Evolutionary conservation across 768 basidiomycete genomes (phyloP), one percentile per base, ranked within the genome.

Genomic region (Agaricus subrufescens): DNA sequence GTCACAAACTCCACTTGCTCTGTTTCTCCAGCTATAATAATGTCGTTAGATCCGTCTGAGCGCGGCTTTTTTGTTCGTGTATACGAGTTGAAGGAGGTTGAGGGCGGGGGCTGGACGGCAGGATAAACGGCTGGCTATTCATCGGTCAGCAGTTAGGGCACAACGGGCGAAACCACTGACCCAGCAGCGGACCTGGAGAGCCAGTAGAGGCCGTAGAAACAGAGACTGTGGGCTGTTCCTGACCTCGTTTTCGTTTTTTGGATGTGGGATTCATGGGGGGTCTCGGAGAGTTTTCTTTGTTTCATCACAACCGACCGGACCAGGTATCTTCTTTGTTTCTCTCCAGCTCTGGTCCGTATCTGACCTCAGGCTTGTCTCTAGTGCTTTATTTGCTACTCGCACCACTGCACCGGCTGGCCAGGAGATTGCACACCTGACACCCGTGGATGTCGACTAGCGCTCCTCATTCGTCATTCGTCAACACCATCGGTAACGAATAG

Each of bases 21-120:
- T n/a, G 90, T 89, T 73, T 96, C 94, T 4, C 89, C 95, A 0
- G 84, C 90, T 25, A 96, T 75, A 12, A 91, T 62, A 9, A 79
- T 63, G n/a, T 73, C 65, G 38, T 66, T 62, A 30, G 65, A 64
- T 5, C 61, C 67, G 37, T 70, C 67, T 47, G 68, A 63, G 48
- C 66, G 61, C 54, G 67, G 62, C 60, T 69, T 76, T 50, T 79
- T 82, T 19, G 19, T 19, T 44, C 65, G 72, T 9, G 73, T 67
- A 67, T 87, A 91, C 62, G 82, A 80, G 59, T 74, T 71, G 67
- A 91, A 92, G 15, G 82, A 62, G 2, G 82, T 90, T 14, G 75
- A 72, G 53, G 73, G 61, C 2, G 86, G 78, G 14, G 87, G 77
- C 46, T 80, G 71, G 27, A 89, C 63, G 4, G 82, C 81, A 42